These are phyloP conservation scores for Colletotrichum agaves DNA, from an alignment of 2,329 filamentous ascomycete species.

Conservation along the genomic window DNA sequence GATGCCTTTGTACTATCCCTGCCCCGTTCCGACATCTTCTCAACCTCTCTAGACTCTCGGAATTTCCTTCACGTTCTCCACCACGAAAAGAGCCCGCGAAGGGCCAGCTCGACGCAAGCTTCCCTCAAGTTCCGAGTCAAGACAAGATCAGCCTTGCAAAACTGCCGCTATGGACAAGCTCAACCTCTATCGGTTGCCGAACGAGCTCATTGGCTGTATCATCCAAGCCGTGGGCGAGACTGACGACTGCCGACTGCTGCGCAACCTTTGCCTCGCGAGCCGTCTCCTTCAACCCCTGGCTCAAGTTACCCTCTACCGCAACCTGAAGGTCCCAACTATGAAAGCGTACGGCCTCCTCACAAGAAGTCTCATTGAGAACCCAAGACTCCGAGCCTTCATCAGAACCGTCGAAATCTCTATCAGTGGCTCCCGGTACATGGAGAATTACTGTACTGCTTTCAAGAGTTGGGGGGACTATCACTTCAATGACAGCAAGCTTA, in stretches of 20 bases:
- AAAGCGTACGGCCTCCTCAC: neutral
- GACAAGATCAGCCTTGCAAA: neutral
- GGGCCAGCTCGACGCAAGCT: too few species aligned
- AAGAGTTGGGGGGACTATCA: neutral
- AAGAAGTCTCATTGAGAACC: slow-evolving; percentile 28
- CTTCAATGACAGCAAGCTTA: slow-evolving; percentile 1
- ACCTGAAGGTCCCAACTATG: neutral
- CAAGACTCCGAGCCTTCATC: neutral
- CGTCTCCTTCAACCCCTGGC: neutral
- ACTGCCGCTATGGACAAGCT: neutral
- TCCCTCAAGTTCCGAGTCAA: neutral
- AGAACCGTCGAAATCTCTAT: neutral
- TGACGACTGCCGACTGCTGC: neutral
- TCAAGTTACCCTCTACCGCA: slow-evolving; percentile 17
- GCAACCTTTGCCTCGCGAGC: neutral
- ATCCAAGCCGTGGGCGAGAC: neutral
- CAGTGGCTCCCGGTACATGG: neutral
- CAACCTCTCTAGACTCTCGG: too few species aligned
- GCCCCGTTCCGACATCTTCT: too few species aligned
- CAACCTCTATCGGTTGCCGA: slow-evolving; percentile 3
- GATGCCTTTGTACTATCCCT: too few species aligned
- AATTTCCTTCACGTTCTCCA: too few species aligned
- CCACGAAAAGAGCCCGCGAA: too few species aligned
- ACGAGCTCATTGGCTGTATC: slow-evolving; percentile 16
- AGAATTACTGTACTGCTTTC: neutral